These are phyloP conservation scores for Fusarium falciforme DNA, from an alignment of 2,329 filamentous ascomycete species.

Conservation along the genomic window DNA sequence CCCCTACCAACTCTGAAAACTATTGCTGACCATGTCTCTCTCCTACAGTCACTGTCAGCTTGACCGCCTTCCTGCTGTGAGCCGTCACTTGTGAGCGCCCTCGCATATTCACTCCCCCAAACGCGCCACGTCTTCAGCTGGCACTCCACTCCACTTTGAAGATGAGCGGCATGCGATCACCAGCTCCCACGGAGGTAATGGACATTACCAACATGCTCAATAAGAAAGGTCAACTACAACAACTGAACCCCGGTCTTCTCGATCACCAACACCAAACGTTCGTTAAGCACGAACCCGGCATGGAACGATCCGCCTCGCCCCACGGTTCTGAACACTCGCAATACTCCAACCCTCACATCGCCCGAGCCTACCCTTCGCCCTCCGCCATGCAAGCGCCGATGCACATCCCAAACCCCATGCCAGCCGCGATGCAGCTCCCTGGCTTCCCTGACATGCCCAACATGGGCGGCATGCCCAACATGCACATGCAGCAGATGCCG, in stretches of 20 bases:
- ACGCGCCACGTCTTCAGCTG: slow-evolving; percentile 37
- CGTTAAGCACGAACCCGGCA: slow-evolving; percentile 52
- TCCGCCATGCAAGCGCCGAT: slow-evolving; percentile 63
- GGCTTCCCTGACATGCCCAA: slow-evolving; percentile 57
- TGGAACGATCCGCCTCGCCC: slow-evolving; percentile 68
- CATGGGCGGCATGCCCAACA: slow-evolving; percentile 52
- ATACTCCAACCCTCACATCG: slow-evolving; percentile 62
- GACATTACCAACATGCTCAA: slow-evolving; percentile 66
- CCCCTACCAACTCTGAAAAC: neutral
- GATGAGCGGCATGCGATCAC: slow-evolving; percentile 55
- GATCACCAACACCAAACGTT: slow-evolving; percentile 49
- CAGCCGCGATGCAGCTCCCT: slow-evolving; percentile 56
- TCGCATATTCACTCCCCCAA: slow-evolving; percentile 31
- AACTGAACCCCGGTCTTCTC: slow-evolving; percentile 47
- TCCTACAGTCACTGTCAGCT: slow-evolving; percentile 33
- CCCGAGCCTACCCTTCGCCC: slow-evolving; percentile 65
- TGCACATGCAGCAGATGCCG: slow-evolving; percentile 53
- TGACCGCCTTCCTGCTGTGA: slow-evolving; percentile 42
- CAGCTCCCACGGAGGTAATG: slow-evolving; percentile 62
- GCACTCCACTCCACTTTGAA: slow-evolving; percentile 36
- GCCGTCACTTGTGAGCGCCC: slow-evolving; percentile 37
- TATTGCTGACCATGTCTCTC: slow-evolving; percentile 33
- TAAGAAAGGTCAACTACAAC: slow-evolving; percentile 57
- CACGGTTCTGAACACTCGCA: slow-evolving; percentile 71
- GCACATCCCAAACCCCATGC: slow-evolving; percentile 58